Conservation (phyloP, 768 basidiomycete species). For the Mycena belliarum region DNA sequence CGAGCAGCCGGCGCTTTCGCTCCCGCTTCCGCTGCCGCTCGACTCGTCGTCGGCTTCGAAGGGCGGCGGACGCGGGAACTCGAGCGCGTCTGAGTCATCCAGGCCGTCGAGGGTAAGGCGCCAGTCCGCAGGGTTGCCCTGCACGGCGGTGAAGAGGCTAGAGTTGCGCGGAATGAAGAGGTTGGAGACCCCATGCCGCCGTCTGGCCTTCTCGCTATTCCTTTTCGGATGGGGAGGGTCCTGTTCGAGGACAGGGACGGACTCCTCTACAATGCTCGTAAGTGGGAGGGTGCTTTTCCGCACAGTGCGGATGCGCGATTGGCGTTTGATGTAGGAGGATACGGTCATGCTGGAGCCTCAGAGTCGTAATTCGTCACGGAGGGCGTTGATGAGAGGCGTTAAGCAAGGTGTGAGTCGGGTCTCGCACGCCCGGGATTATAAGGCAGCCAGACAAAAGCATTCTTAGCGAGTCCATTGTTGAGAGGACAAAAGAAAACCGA, state of each 20-base stretch:
- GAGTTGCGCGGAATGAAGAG: conserved; percentile 4
- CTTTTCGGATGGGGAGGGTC: not conserved
- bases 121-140: not conserved
- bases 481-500: too few relatives aligned
- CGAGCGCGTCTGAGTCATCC: not conserved
- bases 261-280: not conserved
- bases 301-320: not conserved
- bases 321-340: not conserved
- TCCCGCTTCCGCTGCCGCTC: not conserved
- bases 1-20: not conserved
- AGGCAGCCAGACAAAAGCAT: too few relatives aligned
- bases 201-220: conserved; percentile 8
- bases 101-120: not conserved
- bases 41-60: not conserved
- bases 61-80: not conserved
- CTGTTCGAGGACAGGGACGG: not conserved
- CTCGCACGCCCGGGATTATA: too few relatives aligned
- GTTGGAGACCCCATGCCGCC: conserved; percentile 17
- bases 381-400: too few relatives aligned
- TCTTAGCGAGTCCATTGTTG: too few relatives aligned
- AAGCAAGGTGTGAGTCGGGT: too few relatives aligned
- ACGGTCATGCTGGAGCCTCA: too few relatives aligned
- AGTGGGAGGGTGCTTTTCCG: not conserved
- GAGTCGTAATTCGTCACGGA: too few relatives aligned
- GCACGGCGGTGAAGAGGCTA: not conserved